Evolutionary conservation across 345 rosid species (phyloP), one percentile per base, ranked within the genome.

Genomic region (Sonneratia alba): DNA sequence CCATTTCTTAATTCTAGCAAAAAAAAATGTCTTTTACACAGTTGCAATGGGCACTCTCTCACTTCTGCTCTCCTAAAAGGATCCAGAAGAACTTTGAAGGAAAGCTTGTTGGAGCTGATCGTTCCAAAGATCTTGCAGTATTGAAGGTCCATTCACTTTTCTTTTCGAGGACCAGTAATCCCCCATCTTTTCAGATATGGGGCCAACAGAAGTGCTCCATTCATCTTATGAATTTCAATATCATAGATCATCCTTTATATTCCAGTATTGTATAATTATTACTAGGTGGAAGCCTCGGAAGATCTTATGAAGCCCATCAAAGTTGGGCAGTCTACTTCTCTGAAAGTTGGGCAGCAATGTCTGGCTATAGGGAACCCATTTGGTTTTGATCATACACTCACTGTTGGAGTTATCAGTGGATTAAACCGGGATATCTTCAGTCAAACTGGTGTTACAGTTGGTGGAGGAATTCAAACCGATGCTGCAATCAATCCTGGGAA

Each of bases 401-500:
- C 98, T 0, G 92, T 85, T 55, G 98, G 98, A 42, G 96, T 94
- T 64, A 84, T 94, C 47, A 94, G 98, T 57, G 98, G 98, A 78
- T 79, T 94, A 76, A 90, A 94, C 77, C 81, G 97, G 3, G 98
- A 94, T 64, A 94, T 91, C 69, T 94, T 87, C 75, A 94, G 97
- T 78, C 87, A 86, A 85, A 81, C 93, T 51, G 98, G 98, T 71
- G 92, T 94, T 48, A 91, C 96, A 15, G 88, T 94, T 72, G 91
- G 96, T 71, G 97, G 98, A 75, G 96, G 97, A 67, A 87, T 94
- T 81, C 97, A 94, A 87, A 94, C 98, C 38, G 98, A 94, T 88
- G 98, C 98, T 19, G 96, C 98, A 37, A 94, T 91, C 76, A 94
- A 94, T 85, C 98, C 98, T 0, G 98, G 98, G 69, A 94, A 94